Evolutionary conservation across 2,329 filamentous ascomycete species (phyloP).

Genomic region (Monosporascus sp.): DNA sequence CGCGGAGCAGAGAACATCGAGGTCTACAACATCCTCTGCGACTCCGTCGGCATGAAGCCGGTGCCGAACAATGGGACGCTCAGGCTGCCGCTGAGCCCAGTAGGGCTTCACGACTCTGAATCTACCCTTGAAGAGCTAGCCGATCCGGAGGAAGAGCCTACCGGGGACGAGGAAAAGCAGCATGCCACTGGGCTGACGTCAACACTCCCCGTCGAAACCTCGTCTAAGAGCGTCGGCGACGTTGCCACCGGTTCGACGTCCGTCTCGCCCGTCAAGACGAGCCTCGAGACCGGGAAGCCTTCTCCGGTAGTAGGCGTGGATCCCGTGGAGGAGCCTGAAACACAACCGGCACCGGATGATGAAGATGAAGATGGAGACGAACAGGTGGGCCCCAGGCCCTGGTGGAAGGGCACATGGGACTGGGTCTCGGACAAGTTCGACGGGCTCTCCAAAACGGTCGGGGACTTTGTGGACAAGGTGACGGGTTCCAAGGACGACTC

Average conservation of each 20-base stretch:
- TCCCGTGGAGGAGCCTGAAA: conserved; percentile 3
- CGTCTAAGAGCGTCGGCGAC: background rate
- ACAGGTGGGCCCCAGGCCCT: background rate
- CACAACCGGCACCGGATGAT: conserved; percentile 27
- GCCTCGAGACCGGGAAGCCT: conserved; percentile 3
- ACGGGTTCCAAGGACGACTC: background rate
- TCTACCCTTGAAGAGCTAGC: conserved; percentile 18
- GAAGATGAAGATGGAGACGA: background rate
- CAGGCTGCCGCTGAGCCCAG: conserved; percentile 60
- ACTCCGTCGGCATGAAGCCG: conserved; percentile 71
- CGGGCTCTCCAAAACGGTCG: background rate
- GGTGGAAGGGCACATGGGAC: background rate
- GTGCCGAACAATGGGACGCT: conserved; percentile 85
- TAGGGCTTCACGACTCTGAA: conserved; percentile 54
- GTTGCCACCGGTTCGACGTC: conserved; percentile 9
- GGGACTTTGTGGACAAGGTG: background rate
- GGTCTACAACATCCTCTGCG: conserved; percentile 92
- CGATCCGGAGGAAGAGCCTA: conserved; percentile 17
- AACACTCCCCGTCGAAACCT: background rate
- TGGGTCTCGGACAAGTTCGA: background rate
- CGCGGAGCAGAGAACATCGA: conserved; percentile 73
- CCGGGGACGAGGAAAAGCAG: conserved; percentile 4
- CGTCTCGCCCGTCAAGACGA: conserved; percentile 12
- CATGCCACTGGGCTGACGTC: conserved; percentile 1
- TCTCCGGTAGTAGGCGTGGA: conserved; percentile 8